Conservation (phyloP, 116 monocot species). For the Trichopus zeylanicus region DNA sequence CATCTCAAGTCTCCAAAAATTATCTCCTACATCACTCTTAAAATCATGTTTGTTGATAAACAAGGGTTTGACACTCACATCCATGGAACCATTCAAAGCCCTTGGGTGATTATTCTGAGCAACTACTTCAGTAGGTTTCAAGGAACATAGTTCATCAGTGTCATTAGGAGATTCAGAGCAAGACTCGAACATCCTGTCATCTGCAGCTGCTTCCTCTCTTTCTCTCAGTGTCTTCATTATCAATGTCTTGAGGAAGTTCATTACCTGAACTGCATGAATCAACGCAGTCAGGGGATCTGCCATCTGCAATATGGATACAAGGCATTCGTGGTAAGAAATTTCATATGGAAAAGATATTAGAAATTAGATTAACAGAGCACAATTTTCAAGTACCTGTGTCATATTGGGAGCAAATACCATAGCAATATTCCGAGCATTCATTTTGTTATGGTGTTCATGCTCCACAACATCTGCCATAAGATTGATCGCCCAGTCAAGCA, state of each 20-base stretch:
- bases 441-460: constrained; percentile 58
- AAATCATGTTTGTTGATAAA: constrained; percentile 2
- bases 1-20: constrained; percentile 23
- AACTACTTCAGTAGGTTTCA: not conserved
- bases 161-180: not conserved
- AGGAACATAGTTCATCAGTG: not conserved
- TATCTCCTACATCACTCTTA: constrained; percentile 12
- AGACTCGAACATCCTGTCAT: not conserved
- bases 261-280: constrained; percentile 83
- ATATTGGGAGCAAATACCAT: constrained; percentile 81
- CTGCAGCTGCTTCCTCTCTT: constrained; percentile 27
- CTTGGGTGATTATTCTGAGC: not conserved
- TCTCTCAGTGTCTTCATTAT: constrained; percentile 52
- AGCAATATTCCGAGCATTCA: constrained; percentile 77
- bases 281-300: constrained; percentile 72
- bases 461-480: constrained; percentile 79
- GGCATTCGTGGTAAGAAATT: not conserved
- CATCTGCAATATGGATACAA: constrained; percentile 37
- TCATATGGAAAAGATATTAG: too few relatives aligned
- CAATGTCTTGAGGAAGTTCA: constrained; percentile 76
- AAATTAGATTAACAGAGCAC: too few relatives aligned
- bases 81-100: not conserved
- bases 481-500: constrained; percentile 75
- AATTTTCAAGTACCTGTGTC: constrained; percentile 66
- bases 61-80: constrained; percentile 5